These are phyloP conservation scores for Phytophthora nicotianae DNA, from an alignment of 352 stramenopile genomes.

Conservation along the genomic window DNA sequence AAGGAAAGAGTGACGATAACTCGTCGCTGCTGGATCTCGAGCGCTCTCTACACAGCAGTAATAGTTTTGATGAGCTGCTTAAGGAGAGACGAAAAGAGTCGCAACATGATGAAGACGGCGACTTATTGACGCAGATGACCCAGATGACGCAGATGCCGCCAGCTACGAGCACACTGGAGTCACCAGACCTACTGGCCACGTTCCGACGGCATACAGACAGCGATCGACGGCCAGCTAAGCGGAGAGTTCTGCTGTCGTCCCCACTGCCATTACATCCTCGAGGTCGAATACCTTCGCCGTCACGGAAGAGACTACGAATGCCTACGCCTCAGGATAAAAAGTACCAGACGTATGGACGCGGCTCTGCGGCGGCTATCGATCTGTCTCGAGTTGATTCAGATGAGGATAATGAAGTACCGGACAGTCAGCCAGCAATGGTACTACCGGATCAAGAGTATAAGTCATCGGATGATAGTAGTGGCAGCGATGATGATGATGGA, in stretches of 20 bases:
- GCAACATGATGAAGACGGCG: constrained; percentile 16
- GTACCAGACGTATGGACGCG: constrained; percentile 2
- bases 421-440: constrained; percentile 17
- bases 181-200: constrained; percentile 40
- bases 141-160: constrained; percentile 41
- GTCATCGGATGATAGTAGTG: constrained; percentile 8
- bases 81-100: constrained; percentile 26
- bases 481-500: neutral
- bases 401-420: constrained; percentile 22
- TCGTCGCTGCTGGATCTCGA: constrained; percentile 31
- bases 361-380: constrained; percentile 8
- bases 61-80: constrained; percentile 32
- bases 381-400: constrained; percentile 15
- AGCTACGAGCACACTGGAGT: constrained; percentile 36
- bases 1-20: constrained; percentile 13
- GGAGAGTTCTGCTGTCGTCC: constrained; percentile 24
- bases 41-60: constrained; percentile 25
- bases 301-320: constrained; percentile 41
- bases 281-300: constrained; percentile 21
- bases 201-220: constrained; percentile 23
- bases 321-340: constrained; percentile 11
- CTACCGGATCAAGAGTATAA: constrained; percentile 16
- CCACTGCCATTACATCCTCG: constrained; percentile 24
- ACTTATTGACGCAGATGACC: constrained; percentile 38
- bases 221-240: constrained; percentile 25